phyloP scores from a whole-genome alignment of 164 flowering plant species.

The Piper longum region DNA sequence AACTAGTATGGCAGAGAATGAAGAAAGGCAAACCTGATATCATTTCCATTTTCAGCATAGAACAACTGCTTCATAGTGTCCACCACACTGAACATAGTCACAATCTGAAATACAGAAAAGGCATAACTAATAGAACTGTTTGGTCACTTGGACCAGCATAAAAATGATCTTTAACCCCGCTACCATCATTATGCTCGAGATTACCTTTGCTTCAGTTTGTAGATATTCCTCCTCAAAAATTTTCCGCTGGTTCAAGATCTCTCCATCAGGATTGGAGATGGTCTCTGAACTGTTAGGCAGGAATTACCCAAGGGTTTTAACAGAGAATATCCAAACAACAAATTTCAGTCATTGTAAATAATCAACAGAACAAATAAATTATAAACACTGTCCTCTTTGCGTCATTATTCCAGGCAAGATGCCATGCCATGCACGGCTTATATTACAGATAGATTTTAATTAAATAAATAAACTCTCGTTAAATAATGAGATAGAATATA shows the following conservation, averaged over 20 bases:
- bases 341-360: not conserved
- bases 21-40: constrained; percentile 29
- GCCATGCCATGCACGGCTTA: too few species aligned
- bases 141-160: too few species aligned
- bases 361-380: too few species aligned
- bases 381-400: too few species aligned
- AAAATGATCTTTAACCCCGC: too few species aligned
- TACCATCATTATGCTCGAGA: not conserved
- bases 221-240: constrained; percentile 77
- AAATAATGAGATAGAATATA: too few species aligned
- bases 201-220: constrained; percentile 68
- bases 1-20: not conserved
- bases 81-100: constrained; percentile 83
- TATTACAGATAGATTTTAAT: too few species aligned
- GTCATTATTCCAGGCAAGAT: too few species aligned
- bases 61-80: constrained; percentile 89
- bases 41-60: constrained; percentile 41
- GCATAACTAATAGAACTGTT: not conserved
- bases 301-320: not conserved
- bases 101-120: constrained; percentile 35
- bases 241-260: constrained; percentile 44
- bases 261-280: constrained; percentile 20
- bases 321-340: not conserved
- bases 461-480: too few species aligned
- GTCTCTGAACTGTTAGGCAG: constrained; percentile 26